Base-by-base conservation (phyloP, 2,329 filamentous ascomycete genomes). In the Pyrenochaeta sp. region DNA sequence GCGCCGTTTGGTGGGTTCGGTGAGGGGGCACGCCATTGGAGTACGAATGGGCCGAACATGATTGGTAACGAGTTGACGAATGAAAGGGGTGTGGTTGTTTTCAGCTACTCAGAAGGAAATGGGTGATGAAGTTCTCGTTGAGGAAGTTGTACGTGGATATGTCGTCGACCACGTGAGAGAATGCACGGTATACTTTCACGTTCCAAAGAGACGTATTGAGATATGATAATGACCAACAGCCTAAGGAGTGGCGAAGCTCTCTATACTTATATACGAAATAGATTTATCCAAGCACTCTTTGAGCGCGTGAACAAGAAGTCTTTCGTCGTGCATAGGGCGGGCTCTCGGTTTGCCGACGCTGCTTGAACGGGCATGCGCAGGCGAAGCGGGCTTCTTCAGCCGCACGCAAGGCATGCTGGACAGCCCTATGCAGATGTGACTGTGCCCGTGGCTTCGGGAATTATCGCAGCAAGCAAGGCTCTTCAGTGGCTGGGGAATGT, bases 11-110 rank as follows among this genome's bases (percentile, higher is more conserved):
- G 63, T 14, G 60, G 61, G 28, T 63, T 63, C 27, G 60, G 56
- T 0, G 47, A 51, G 2, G 63, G 60, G 3, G 53, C 22, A 15
- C 47, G 55, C 64, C 60, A 68, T 58, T 59, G 54, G 9, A 69
- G 61, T 31, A 44, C 35, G 38, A 68, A 66, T 29, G 65, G 62
- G 14, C 58, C 61, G 39, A 67, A 65, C 60, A 65, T 65, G 13
- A 10, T 47, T 18, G 4, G 6, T 28, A 3, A n/a, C n/a, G n/a
- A n/a, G 22, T 11, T 9, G 29, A 29, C 15, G 34, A n/a, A 35
- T 7, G 11, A 4, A 21, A 24, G 15, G 8, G 23, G 14, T 11
- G 7, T 6, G 8, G 4, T 14, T 3, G n/a, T 36, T 13, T 18
- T 37, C 11, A 38, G 5, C 4, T 29, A 38, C n/a, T n/a, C n/a